phyloP scores from a whole-genome alignment of 2,329 filamentous ascomycete genomes.

The Alternaria sp. region DNA sequence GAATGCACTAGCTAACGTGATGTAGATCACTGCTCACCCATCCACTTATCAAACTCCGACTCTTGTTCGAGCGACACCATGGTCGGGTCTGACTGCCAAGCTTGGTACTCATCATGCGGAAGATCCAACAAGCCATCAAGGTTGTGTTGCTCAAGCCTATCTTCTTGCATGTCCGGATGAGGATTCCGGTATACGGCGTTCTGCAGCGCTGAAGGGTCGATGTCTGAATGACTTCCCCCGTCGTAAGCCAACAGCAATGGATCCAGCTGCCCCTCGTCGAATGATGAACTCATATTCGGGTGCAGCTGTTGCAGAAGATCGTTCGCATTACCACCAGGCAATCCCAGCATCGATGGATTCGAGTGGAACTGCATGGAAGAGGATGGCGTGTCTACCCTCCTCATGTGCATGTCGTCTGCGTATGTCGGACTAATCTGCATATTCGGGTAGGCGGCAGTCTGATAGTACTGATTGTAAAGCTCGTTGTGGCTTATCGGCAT shows the following conservation, averaged over 20 bases:
- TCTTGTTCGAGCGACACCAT: constrained; percentile 48
- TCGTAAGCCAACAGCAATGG: constrained; percentile 51
- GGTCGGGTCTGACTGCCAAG: constrained; percentile 45
- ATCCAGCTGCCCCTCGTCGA: constrained; percentile 48
- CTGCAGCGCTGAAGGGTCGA: constrained; percentile 27
- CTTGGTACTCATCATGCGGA: constrained; percentile 34
- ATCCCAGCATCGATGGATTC: constrained; percentile 42
- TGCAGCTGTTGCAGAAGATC: constrained; percentile 46
- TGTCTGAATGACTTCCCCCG: constrained; percentile 27
- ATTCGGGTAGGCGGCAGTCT: constrained; percentile 55
- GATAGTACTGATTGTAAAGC: constrained; percentile 59
- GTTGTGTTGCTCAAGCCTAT: constrained; percentile 36
- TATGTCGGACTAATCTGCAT: constrained; percentile 33
- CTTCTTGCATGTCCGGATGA: constrained; percentile 41
- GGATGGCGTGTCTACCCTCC: constrained; percentile 44
- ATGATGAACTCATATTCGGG: constrained; percentile 34
- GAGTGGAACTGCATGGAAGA: constrained; percentile 39
- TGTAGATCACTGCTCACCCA: constrained; percentile 39
- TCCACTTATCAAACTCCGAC: constrained; percentile 57
- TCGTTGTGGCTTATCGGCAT: constrained; percentile 54
- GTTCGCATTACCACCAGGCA: constrained; percentile 49
- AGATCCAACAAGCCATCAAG: constrained; percentile 37
- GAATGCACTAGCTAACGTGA: constrained; percentile 1
- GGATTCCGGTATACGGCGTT: constrained; percentile 36
- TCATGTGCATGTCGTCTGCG: constrained; percentile 51